phyloP scores from a whole-genome alignment of 202 grass and related monocot species.

The Bolboschoenoplectus hybrid region DNA sequence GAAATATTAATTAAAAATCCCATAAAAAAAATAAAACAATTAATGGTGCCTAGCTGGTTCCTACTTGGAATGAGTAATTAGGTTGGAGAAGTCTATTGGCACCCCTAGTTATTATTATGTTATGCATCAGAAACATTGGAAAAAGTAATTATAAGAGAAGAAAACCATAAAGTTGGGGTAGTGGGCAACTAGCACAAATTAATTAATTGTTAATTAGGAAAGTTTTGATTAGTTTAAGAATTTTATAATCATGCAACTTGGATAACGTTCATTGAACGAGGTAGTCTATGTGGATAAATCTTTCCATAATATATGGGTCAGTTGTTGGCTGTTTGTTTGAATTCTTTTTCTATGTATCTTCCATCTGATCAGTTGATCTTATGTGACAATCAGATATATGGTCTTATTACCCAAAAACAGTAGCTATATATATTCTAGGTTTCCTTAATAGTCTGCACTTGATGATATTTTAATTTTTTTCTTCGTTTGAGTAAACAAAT shows the following conservation, averaged over 20 bases:
- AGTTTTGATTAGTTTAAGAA: background rate
- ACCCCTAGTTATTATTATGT: conserved; percentile 9
- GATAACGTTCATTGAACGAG: conserved; percentile 34
- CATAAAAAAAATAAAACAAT: background rate
- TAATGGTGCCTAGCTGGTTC: conserved; percentile 5
- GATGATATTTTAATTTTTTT: background rate
- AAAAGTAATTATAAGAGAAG: background rate
- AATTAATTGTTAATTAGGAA: background rate
- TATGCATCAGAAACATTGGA: conserved; percentile 30
- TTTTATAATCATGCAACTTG: conserved; percentile 27
- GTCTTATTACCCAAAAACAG: background rate
- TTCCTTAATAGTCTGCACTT: background rate
- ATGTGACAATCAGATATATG: background rate
- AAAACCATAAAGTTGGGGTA: conserved; percentile 18
- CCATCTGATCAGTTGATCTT: background rate
- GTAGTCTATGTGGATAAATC: conserved; percentile 1
- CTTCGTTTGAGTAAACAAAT: background rate
- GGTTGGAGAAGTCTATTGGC: conserved; percentile 36
- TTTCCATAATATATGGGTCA: conserved; percentile 13
- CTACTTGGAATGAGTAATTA: conserved; percentile 5
- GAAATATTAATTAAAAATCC: background rate
- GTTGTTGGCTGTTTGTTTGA: conserved; percentile 20
- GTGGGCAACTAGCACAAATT: conserved; percentile 22
- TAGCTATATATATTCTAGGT: background rate
- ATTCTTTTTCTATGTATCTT: conserved; percentile 1